These are phyloP conservation scores for Prunus davidiana DNA, from an alignment of 306 rosid genomes.

Conservation along the genomic window DNA sequence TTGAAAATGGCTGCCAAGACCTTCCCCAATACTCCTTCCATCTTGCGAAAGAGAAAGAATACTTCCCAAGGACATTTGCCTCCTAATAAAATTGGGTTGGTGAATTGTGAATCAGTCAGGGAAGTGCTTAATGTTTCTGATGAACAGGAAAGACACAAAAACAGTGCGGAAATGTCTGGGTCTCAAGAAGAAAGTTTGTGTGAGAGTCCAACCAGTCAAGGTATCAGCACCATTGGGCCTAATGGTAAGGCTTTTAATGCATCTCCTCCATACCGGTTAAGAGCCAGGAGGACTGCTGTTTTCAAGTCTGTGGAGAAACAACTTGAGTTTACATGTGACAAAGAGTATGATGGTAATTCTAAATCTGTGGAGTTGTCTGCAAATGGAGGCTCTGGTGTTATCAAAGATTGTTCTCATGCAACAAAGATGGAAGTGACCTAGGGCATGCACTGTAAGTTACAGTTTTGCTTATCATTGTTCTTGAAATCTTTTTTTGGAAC, in stretches of 20 bases:
- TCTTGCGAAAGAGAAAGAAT: constrained; percentile 70
- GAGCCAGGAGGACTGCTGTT: constrained; percentile 72
- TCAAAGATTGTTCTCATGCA: constrained; percentile 50
- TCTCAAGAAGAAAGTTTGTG: constrained; percentile 39
- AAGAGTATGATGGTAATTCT: constrained; percentile 46
- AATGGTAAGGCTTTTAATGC: constrained; percentile 67
- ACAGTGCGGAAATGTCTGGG: constrained; percentile 32
- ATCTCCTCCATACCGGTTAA: constrained; percentile 92
- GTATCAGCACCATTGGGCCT: constrained; percentile 31
- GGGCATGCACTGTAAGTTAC: constrained; percentile 45
- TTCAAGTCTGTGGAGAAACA: constrained; percentile 91
- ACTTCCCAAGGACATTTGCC: constrained; percentile 33
- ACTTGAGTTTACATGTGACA: constrained; percentile 72
- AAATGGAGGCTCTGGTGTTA: constrained; percentile 29
- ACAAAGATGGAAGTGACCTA: constrained; percentile 56
- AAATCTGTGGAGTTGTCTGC: constrained; percentile 38
- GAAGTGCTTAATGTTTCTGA: constrained; percentile 30
- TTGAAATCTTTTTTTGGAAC: neutral
- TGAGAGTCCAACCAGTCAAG: constrained; percentile 50
- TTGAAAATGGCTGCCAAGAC: constrained; percentile 82
- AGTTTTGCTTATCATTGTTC: neutral
- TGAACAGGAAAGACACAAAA: constrained; percentile 33
- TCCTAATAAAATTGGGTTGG: constrained; percentile 37
- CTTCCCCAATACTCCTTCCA: constrained; percentile 92
- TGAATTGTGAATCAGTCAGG: constrained; percentile 31